Evolutionary conservation across 83 land plant species (phyloP), one percentile per base, ranked within the genome.

Genomic region (Larix sibirica): DNA sequence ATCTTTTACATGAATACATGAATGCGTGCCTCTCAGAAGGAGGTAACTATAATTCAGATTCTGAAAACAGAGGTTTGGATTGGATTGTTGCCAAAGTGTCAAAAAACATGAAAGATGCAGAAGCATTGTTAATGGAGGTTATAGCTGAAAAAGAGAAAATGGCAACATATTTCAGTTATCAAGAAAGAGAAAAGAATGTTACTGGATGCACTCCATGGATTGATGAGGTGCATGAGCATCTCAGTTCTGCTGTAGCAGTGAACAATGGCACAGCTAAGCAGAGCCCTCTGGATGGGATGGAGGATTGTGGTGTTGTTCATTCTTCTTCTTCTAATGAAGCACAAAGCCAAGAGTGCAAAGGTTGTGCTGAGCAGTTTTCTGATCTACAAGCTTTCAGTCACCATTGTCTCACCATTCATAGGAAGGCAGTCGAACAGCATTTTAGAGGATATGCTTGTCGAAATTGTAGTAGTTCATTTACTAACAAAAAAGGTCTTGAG

Each of bases 381-480:
- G 91, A 94, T 85, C 87, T 87, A 14, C 85, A 88, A 16, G 24
- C 77, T 7, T 90, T 97, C 79, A 88, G 97, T 17, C 44, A 31
- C 50, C 98, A 97, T 80, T 96, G 94, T 91, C 89, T 79, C 81
- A 83, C 86, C n/a, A 80, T n/a, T 47, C 99, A 96, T 83, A 92
- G 90, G 73, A 91, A 90, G 69, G 99, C 93, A 88, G 92, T 96
- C 13, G 54, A 50, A 68, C 90, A 93, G 70, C 82, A 91, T 89
- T 87, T 92, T 70, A 91, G 94, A 67, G 94, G 95, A 84, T 93
- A 95, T 47, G 90, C 90, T 16, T 97, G 99, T 84, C 88, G 91
- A 14, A 84, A 91, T 75, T 97, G 99, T 82, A 87, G 83, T 80
- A 85, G 82, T 83, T 87, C 89, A 42, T 97, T 92, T 80, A 90